Base-by-base conservation (phyloP, 371 early-diverging fungal species). In the Mortierella sp. region DNA sequence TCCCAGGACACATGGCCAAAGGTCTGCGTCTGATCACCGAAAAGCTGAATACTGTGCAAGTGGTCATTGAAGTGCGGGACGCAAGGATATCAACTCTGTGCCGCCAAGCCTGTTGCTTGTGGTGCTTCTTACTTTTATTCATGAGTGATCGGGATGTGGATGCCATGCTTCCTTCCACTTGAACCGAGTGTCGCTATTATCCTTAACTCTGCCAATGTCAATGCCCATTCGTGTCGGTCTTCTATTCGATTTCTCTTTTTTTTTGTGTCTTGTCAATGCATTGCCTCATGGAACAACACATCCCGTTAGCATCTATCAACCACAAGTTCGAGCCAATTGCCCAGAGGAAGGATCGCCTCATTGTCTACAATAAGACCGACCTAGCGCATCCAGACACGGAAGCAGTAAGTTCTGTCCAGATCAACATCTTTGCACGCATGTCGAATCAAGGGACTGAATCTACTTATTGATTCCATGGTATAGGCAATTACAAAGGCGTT, bases 301-400 rank as follows among this genome's bases (percentile, higher is more conserved):
- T 97, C 53, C 98, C 98, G 6, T 72, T 98, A 1, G 92, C 96
- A 0, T 91, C 93, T 23, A 90, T 94, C 65, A 97, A 96, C 82
- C 87, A 87, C 52, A 87, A 89, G 72, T 92, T 96, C 58, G 95
- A 95, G 71, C 82, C 88, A 38, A 69, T 91, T 9, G 85, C 92
- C 21, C 86, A 85, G 19, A 54, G 65, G 26, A 84, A 91, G 54
- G 86, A 89, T 14, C 84, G 95, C 1, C 73, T 97, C 26, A 86
- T 98, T 19, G 90, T 97, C 3, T 95, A 95, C 82, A 97, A 97
- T 85, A 98, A 97, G 82, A 79, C 84, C 13, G 98, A 98, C 82
- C 82, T 98, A 27, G 94, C 95, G 0, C 89, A 93, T 58, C 84
- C 86, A 30, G 50, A 63, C 21, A 80, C 82, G 19, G 69, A 80